Base-by-base conservation (phyloP, 352 stramenopile species). In the Globisporangium cylindrosporum region DNA sequence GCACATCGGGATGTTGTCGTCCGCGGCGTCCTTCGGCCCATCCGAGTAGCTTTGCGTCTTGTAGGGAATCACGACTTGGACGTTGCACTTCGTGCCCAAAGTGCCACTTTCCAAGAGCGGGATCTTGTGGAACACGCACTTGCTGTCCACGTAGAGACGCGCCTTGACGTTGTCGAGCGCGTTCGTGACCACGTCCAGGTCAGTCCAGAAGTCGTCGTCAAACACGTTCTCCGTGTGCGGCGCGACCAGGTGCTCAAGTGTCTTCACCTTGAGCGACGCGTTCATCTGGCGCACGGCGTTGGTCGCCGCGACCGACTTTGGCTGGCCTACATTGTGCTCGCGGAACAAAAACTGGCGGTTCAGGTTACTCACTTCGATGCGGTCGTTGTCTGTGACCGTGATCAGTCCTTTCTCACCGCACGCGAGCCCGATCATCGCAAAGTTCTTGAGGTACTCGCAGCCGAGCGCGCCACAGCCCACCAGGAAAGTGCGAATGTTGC, bases 161-260 rank as follows among this genome's bases (percentile, higher is more conserved):
- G 98, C 98, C 72, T 98, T 98, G 6, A 99, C 87, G 76, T 99
- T 99, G 85, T 99, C 98, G 15, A 99, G 77, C 1, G 97, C 98
- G 73, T 99, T 99, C n/a, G 99, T 92, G 7, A 99, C 97, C 2
- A 99, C 68, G 76, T 99, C 88, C 55, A 93, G 22, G 67, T 90
- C 77, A 12, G 79, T 88, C 88, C 88, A 95, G 53, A 95, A 95
- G 18, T 87, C 76, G 48, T 93, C 88, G 57, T 95, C 60, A 62
- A 95, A 95, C 18, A 90, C 73, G 25, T 92, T 90, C 72, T 95
- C 86, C 20, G 88, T 93, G 69, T 92, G 84, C 34, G 88, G 82
- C 22, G 78, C 84, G 3, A 95, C 88, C 41, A 95, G 72, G 20
- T 95, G 84, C 66, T 95, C 88, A 27, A 95, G 73, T 6, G 88